Evolutionary conservation across 305 asterid genomes (phyloP).

Genomic region (Coffea humblotiana): DNA sequence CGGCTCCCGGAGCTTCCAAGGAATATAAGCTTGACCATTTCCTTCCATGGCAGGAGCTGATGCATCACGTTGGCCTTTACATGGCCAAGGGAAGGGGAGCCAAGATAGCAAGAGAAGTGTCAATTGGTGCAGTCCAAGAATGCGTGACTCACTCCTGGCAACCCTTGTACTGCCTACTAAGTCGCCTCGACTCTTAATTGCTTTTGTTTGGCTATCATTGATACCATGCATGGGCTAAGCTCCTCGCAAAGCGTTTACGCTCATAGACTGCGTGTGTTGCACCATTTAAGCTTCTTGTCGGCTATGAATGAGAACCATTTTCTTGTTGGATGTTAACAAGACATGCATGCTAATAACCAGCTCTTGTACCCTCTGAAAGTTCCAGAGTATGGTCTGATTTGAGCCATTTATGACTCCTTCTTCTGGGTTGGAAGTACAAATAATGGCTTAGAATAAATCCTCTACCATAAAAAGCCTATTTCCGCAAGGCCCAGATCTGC

Average conservation of each 20-base stretch:
- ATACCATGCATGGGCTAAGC: neutral
- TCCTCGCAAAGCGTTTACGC: neutral
- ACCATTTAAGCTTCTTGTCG: neutral
- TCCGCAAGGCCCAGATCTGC: neutral
- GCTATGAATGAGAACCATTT: neutral
- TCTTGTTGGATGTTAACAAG: neutral
- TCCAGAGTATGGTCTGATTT: too few relatives aligned
- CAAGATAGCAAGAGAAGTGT: slow-evolving; percentile 63
- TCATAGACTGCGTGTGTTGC: neutral
- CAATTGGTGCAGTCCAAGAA: slow-evolving; percentile 24
- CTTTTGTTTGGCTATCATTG: neutral
- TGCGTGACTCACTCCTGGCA: neutral
- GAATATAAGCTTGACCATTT: too few relatives aligned
- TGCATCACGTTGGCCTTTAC: slow-evolving; percentile 92
- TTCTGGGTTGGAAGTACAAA: too few relatives aligned
- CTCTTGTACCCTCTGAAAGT: too few relatives aligned
- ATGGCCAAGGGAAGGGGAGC: slow-evolving; percentile 93
- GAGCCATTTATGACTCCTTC: too few relatives aligned
- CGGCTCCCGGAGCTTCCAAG: neutral
- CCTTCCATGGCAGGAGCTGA: slow-evolving; percentile 45
- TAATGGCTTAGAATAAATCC: neutral
- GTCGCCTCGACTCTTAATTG: too few relatives aligned
- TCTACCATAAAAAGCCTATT: neutral
- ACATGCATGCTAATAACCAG: neutral
- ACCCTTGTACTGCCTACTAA: neutral